Evolutionary conservation across 371 early-diverging fungal species (phyloP).

Genomic region (Mucor indicus): DNA sequence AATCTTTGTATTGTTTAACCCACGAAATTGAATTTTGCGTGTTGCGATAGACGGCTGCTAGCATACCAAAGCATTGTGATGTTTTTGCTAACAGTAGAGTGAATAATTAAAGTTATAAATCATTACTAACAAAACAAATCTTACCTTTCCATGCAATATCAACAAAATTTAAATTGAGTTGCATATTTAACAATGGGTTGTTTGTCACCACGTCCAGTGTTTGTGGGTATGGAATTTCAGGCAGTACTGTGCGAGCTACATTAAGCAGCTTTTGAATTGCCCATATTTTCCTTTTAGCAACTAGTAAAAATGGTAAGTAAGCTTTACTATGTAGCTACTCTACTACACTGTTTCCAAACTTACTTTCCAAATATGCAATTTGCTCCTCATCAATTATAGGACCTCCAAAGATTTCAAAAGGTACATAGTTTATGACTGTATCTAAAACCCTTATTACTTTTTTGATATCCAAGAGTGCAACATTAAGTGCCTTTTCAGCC

Average conservation of each 20-base stretch:
- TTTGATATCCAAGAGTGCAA: conserved; percentile 17
- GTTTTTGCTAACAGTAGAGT: conserved; percentile 12
- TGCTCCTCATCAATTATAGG: conserved; percentile 36
- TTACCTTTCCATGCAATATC: conserved; percentile 46
- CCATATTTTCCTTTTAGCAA: conserved; percentile 22
- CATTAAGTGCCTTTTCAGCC: conserved; percentile 26
- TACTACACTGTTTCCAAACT: too few species aligned
- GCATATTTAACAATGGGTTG: conserved; percentile 29
- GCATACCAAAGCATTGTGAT: conserved; percentile 18
- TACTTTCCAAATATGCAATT: conserved; percentile 33
- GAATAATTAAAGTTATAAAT: too few species aligned
- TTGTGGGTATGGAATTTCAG: conserved; percentile 42
- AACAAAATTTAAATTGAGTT: conserved; percentile 22
- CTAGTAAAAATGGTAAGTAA: too few species aligned
- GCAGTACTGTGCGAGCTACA: conserved; percentile 28
- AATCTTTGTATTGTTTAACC: conserved; percentile 20
- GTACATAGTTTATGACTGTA: conserved; percentile 25
- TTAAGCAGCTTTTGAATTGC: conserved; percentile 37
- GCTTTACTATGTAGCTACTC: too few species aligned
- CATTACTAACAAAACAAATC: too few species aligned
- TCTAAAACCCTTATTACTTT: conserved; percentile 25
- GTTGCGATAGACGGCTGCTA: conserved; percentile 15
- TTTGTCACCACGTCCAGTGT: conserved; percentile 36
- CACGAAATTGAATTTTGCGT: conserved; percentile 17
- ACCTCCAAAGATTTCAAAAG: conserved; percentile 42